A percentile compares a stretch with the other conserved stretches of the same genome.
Evolutionary conservation across 2,329 filamentous ascomycete species (phyloP).

Genomic region (Aspergillus pseudotamarii): DNA sequence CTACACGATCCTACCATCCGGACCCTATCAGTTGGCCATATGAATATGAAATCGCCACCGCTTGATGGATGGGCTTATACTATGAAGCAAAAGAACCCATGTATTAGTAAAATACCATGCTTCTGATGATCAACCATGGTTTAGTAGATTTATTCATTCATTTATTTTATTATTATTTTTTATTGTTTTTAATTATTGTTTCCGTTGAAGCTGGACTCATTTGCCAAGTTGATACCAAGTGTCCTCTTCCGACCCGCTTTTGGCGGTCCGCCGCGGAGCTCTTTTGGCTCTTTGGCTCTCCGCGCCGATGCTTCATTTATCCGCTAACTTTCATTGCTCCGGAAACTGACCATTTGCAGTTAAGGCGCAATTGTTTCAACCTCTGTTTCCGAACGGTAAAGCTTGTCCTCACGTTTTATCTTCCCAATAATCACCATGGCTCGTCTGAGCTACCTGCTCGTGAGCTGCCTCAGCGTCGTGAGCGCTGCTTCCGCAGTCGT

Average conservation of each 20-base stretch:
- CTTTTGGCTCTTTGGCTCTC: constrained; percentile 8
- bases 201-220: background rate
- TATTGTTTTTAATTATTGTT: background rate
- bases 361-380: background rate
- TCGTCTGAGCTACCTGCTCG: constrained; percentile 49
- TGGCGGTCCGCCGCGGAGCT: constrained; percentile 7
- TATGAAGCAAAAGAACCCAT: background rate
- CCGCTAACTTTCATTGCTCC: background rate
- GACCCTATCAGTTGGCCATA: background rate
- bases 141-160: background rate
- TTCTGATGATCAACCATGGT: background rate
- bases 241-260: constrained; percentile 33
- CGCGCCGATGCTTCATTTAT: constrained; percentile 5
- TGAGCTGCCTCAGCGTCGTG: constrained; percentile 60
- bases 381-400: background rate
- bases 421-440: constrained; percentile 38
- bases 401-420: background rate
- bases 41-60: background rate
- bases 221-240: constrained; percentile 29
- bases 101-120: background rate
- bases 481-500: constrained; percentile 76
- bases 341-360: background rate
- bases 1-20: background rate
- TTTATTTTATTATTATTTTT: background rate
- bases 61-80: background rate